Conservation (phyloP, 345 rosid genomes). For the Eucalyptus virginea region DNA sequence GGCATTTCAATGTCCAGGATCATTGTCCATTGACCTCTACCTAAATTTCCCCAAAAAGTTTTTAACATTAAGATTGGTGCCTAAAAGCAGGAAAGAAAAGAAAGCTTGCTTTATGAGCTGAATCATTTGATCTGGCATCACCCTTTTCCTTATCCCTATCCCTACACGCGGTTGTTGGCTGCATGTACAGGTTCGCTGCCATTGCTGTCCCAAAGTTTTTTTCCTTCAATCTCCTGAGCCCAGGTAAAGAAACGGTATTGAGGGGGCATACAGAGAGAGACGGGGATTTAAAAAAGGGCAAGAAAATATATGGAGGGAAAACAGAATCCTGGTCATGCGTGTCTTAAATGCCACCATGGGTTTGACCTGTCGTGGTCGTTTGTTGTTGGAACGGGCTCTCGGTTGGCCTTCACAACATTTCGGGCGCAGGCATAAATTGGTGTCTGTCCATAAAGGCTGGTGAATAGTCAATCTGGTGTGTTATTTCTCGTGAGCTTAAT, state of each 20-base stretch:
- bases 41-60: not conserved
- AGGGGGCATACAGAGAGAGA: not conserved
- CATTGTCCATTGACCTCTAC: not conserved
- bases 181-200: not conserved
- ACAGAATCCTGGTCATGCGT: not conserved
- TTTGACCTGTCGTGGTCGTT: not conserved
- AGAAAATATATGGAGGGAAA: not conserved
- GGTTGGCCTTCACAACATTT: not conserved
- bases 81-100: not conserved
- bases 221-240: not conserved
- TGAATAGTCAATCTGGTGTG: not conserved
- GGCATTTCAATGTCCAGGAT: not conserved
- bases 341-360: slow-evolving; percentile 2
- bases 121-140: not conserved
- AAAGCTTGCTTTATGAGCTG: not conserved
- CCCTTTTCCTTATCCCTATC: not conserved
- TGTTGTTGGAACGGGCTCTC: not conserved
- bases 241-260: not conserved
- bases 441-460: not conserved
- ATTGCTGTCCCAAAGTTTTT: not conserved
- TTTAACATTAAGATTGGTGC: not conserved
- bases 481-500: not conserved
- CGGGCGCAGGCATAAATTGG: not conserved
- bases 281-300: not conserved
- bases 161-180: not conserved